Conservation (phyloP, 331 rosid genomes). For the Malus hybrid region DNA sequence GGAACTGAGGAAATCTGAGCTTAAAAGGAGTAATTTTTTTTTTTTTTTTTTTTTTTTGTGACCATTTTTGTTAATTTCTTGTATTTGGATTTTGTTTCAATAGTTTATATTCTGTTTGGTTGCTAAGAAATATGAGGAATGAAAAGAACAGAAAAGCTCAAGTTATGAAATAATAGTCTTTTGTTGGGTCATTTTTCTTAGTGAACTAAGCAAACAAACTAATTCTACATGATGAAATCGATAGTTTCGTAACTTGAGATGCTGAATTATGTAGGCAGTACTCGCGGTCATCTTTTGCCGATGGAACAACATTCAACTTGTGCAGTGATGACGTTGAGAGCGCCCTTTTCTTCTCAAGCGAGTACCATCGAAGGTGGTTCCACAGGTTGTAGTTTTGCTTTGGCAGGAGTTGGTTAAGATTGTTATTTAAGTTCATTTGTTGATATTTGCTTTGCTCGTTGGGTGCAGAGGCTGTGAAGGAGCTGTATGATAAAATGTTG, state of each 20-base stretch:
- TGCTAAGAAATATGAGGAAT: not conserved
- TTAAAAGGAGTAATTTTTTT: not conserved
- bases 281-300: constrained; percentile 7
- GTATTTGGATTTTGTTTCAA: not conserved
- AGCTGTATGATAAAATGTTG: constrained; percentile 60
- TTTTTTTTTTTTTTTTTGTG: too few relatives aligned
- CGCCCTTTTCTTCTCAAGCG: constrained; percentile 37
- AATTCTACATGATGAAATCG: not conserved
- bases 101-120: not conserved
- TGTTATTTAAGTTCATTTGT: constrained; percentile 9
- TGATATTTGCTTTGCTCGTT: constrained; percentile 5
- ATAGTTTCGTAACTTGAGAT: not conserved
- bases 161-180: not conserved
- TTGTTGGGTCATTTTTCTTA: not conserved
- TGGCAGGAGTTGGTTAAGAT: not conserved
- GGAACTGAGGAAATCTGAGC: not conserved
- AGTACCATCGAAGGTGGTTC: constrained; percentile 27
- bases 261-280: constrained; percentile 36
- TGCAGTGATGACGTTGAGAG: constrained; percentile 27
- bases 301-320: constrained; percentile 16
- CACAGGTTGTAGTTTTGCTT: constrained; percentile 49
- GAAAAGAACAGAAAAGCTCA: not conserved
- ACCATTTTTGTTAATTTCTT: not conserved
- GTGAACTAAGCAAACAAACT: not conserved
- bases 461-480: constrained; percentile 69